Conservation (phyloP, 345 rosid genomes). For the Eucalyptus erythrocorys region DNA sequence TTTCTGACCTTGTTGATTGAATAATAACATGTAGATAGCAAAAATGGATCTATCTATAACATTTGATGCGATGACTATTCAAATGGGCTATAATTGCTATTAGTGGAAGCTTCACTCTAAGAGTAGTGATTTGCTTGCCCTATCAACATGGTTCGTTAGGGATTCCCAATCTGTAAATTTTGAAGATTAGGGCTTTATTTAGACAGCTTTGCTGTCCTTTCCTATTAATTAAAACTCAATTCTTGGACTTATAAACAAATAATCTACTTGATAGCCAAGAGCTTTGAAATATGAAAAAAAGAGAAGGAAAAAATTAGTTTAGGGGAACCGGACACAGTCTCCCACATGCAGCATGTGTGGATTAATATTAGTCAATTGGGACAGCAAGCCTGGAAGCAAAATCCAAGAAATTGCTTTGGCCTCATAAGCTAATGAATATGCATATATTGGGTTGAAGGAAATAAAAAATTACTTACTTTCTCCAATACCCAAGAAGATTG, state of each 20-base stretch:
- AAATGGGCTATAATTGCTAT: neutral
- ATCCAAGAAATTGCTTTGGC: conserved; percentile 14
- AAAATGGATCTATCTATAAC: neutral
- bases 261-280: neutral
- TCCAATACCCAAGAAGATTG: conserved; percentile 32
- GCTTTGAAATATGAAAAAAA: conserved; percentile 6
- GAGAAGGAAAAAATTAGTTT: neutral
- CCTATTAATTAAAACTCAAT: neutral
- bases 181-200: neutral
- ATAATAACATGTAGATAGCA: neutral
- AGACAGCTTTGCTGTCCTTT: conserved; percentile 15
- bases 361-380: conserved; percentile 28
- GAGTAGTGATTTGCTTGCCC: neutral
- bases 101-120: neutral
- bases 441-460: neutral
- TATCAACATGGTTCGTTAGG: neutral
- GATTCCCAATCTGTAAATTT: neutral
- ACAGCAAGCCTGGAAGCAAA: conserved; percentile 6
- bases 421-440: neutral
- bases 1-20: neutral
- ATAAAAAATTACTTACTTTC: neutral
- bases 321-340: conserved; percentile 49
- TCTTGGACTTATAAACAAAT: neutral
- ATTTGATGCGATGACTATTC: neutral
- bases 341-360: conserved; percentile 77